phyloP scores from a whole-genome alignment of 139 green algal genomes.

The Chlamydomonas sphaeroides region DNA sequence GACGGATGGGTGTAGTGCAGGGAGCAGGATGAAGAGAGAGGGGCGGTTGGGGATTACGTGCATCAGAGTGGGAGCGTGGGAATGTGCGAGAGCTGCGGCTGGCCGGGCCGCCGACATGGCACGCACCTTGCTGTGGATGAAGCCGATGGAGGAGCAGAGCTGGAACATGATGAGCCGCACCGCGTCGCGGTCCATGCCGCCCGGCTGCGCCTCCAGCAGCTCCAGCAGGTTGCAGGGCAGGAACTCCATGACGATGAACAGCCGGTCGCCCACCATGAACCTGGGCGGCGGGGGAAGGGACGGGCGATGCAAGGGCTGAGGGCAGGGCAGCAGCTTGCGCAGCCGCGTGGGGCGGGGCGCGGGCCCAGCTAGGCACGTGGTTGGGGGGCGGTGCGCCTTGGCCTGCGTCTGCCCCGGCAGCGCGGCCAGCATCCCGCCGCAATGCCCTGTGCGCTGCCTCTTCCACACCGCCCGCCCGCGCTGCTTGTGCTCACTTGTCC shows the following conservation, averaged over 20 bases:
- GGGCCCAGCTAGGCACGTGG: background rate
- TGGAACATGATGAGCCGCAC: constrained; percentile 68
- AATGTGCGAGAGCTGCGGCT: too few relatives aligned
- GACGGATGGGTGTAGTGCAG: too few relatives aligned
- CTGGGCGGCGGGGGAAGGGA: background rate
- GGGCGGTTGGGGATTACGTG: too few relatives aligned
- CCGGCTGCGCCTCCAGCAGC: constrained; percentile 64
- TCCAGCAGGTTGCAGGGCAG: constrained; percentile 74
- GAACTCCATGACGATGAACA: constrained; percentile 79
- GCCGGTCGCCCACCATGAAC: constrained; percentile 63
- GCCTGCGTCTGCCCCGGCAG: too few relatives aligned
- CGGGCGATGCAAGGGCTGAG: background rate
- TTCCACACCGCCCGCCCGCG: too few relatives aligned
- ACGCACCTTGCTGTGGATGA: constrained; percentile 63
- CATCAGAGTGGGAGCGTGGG: too few relatives aligned
- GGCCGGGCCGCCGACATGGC: too few relatives aligned
- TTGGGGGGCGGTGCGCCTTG: too few relatives aligned
- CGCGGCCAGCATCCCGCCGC: too few relatives aligned
- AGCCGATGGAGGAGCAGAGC: constrained; percentile 69
- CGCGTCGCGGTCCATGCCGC: constrained; percentile 57
- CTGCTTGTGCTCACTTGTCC: constrained; percentile 56
- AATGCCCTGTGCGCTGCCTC: too few relatives aligned
- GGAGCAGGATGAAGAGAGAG: too few relatives aligned
- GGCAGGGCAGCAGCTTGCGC: too few relatives aligned
- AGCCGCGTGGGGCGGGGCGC: background rate